These are phyloP conservation scores for Rhodamnia rubescens DNA, from an alignment of 345 rosid genomes.

Conservation along the genomic window DNA sequence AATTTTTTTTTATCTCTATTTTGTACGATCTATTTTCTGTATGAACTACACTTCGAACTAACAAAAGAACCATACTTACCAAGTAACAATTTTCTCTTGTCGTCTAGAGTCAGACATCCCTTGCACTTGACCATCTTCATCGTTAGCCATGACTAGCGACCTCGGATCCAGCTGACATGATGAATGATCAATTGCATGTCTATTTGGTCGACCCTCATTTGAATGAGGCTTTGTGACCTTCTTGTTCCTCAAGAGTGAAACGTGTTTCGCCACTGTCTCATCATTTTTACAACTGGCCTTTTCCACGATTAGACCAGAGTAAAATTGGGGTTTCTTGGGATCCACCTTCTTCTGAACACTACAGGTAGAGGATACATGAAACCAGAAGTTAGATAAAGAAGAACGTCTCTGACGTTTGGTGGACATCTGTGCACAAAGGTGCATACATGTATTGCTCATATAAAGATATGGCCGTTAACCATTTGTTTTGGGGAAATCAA, in stretches of 20 bases:
- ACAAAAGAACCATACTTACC: neutral
- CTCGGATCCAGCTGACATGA: neutral
- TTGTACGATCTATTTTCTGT: neutral
- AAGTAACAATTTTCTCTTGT: neutral
- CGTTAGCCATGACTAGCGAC: neutral
- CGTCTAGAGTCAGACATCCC: neutral
- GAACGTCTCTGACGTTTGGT: neutral
- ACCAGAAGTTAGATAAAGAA: neutral
- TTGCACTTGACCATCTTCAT: neutral
- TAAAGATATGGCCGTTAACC: no score
- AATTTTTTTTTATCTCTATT: neutral
- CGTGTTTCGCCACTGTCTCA: neutral
- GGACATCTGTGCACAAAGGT: neutral
- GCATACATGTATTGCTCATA: neutral
- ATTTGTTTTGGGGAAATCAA: neutral
- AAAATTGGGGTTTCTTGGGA: neutral
- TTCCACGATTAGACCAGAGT: neutral
- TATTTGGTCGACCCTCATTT: neutral
- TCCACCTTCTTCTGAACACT: neutral
- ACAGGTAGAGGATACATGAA: neutral
- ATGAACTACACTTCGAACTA: neutral
- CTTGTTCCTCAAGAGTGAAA: neutral
- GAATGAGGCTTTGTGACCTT: neutral
- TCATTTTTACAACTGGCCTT: neutral
- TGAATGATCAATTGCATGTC: neutral